phyloP scores from a whole-genome alignment of 1,284 basidiomycete genomes.

The Chalciporus piperatoides region DNA sequence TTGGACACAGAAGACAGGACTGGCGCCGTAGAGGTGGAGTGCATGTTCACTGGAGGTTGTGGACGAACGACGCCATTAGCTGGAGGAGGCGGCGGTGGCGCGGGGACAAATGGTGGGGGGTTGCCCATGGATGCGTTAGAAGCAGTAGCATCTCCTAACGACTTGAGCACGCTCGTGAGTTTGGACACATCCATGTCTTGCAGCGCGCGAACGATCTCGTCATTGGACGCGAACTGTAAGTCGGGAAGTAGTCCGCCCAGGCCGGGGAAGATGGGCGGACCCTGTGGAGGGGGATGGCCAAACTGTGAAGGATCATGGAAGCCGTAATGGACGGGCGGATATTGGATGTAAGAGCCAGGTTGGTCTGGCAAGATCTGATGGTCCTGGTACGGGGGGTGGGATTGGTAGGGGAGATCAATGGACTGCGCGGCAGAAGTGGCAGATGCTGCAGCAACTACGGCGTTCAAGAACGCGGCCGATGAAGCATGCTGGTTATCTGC shows the following conservation, averaged over 20 bases:
- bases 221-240: constrained; percentile 57
- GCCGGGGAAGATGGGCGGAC: constrained; percentile 32
- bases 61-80: constrained; percentile 10
- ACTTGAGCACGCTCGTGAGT: constrained; percentile 60
- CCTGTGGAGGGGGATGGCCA: constrained; percentile 24
- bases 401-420: constrained; percentile 27
- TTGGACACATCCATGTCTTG: constrained; percentile 70
- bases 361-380: constrained; percentile 30
- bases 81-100: constrained; percentile 29
- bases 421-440: constrained; percentile 34
- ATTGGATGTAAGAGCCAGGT: constrained; percentile 29
- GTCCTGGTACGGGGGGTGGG: constrained; percentile 28
- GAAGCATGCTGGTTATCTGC: constrained; percentile 36
- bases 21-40: constrained; percentile 45
- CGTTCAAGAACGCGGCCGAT: constrained; percentile 56
- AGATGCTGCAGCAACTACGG: constrained; percentile 55
- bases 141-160: constrained; percentile 54
- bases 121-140: constrained; percentile 38
- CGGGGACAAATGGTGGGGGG: constrained; percentile 34
- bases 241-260: constrained; percentile 39
- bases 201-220: constrained; percentile 65
- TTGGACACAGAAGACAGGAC: constrained; percentile 35
- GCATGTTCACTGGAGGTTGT: constrained; percentile 27
- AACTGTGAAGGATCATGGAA: constrained; percentile 34
- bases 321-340: constrained; percentile 25